Evolutionary conservation across 2,329 filamentous ascomycete genomes (phyloP).

Genomic region (Calonectria pauciramosa): DNA sequence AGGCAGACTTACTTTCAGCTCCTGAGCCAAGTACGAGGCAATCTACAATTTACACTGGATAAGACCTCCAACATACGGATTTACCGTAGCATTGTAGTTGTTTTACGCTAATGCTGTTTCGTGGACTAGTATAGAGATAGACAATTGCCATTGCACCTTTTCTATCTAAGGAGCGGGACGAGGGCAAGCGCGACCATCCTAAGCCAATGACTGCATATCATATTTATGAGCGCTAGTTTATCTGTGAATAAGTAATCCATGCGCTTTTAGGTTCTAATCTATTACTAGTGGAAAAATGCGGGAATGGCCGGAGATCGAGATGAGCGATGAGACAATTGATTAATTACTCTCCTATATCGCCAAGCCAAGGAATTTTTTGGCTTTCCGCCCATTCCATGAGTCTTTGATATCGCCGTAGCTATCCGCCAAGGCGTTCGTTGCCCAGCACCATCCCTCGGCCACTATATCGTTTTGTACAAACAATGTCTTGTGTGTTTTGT

Average conservation of each 20-base stretch:
- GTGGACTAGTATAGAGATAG: neutral
- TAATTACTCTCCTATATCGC: neutral
- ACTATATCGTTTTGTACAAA: neutral
- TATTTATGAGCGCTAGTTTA: neutral
- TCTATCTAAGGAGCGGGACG: too few relatives aligned
- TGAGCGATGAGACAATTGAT: neutral
- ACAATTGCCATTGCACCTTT: neutral
- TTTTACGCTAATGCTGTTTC: neutral
- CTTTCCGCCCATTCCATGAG: neutral
- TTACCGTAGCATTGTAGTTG: neutral
- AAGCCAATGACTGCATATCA: neutral
- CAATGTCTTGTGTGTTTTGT: conserved; percentile 8
- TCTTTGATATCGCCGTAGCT: neutral
- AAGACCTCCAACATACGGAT: neutral
- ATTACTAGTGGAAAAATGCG: neutral
- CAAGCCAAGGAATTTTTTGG: neutral
- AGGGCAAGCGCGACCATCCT: too few relatives aligned
- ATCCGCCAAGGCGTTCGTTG: neutral
- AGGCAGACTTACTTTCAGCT: neutral
- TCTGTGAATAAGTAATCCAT: neutral
- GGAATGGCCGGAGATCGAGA: neutral
- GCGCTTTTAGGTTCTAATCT: neutral
- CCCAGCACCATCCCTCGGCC: neutral
- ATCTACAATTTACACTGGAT: neutral
- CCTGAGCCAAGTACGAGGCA: neutral